Conservation (phyloP, 2,329 filamentous ascomycete species). For the Colletotrichum horii region DNA sequence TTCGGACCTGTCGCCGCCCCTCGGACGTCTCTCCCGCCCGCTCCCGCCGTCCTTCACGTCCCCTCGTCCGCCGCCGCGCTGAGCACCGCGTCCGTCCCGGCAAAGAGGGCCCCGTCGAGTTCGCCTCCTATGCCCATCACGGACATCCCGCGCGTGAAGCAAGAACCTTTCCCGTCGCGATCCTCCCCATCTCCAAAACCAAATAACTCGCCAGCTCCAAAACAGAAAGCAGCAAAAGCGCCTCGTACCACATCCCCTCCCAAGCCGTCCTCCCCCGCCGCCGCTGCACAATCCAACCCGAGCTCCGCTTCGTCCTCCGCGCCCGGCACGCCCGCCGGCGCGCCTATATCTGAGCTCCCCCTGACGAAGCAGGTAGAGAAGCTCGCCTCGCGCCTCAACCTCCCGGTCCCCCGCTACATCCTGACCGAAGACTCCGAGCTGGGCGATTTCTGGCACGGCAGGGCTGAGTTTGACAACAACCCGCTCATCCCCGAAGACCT, state of each 20-base stretch:
- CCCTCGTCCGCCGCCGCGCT: background rate
- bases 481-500: constrained; percentile 33
- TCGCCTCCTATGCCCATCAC: background rate
- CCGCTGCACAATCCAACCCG: background rate
- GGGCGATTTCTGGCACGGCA: constrained; percentile 39
- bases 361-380: constrained; percentile 31
- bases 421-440: constrained; percentile 25
- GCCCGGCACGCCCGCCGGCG: background rate
- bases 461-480: constrained; percentile 36
- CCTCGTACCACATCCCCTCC: background rate
- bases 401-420: constrained; percentile 38
- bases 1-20: background rate
- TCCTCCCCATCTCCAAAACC: background rate
- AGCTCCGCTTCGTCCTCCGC: background rate
- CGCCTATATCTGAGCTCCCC: background rate
- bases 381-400: constrained; percentile 37
- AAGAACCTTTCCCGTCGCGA: background rate
- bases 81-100: background rate
- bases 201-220: background rate
- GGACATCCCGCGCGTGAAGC: background rate
- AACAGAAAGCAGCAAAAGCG: constrained; percentile 7
- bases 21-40: background rate
- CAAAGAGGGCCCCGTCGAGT: background rate
- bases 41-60: background rate
- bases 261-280: background rate